Base-by-base conservation (phyloP, 257 asterid species). In the Solanum etuberosum region DNA sequence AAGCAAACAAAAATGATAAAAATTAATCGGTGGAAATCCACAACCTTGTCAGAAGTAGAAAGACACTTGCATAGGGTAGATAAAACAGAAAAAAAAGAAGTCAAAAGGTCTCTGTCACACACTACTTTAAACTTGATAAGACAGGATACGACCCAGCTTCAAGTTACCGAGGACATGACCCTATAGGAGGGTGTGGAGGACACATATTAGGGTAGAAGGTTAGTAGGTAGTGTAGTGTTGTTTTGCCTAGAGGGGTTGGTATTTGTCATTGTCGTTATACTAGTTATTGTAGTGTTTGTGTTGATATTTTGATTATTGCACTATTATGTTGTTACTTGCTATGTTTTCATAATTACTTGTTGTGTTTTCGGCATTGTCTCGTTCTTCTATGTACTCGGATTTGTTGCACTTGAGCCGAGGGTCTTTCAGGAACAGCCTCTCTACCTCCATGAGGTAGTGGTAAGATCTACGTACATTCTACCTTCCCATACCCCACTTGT, bases 1-100 rank as follows among this genome's bases (percentile, higher is more conserved):
- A 88, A 86, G 78, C 72, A 71, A 80, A 43, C 65, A 46, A 48
- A 48, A 87, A 84, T 37, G 83, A 57, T 37, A 72, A 84, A 88
- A 10, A 43, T 27, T n/a, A 78, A 43, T 43, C 40, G 65, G 16
- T 77, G 65, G 18, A 43, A 78, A 78, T 43, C 84, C 84, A 77
- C 63, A 77, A 77, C n/a, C 37, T 78, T 13, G 20, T 48, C 68
- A 48, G 15, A 80, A 48, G 31, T 31, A 51, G 68, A 81, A 29
- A 81, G 27, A 5, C 43, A 25, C 68, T 48, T 48, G 68, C 85
- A 81, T 29, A 48, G 85, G 85, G 20, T 27, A 48, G 63, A 31
- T 42, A 78, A 78, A 48, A 81, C 85, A 81, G 85, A 81, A 78
- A 25, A 5, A 43, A 81, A 43, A n/a, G n/a, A 80, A 48, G 85